Conservation (phyloP, 306 rosid species). For the Sechiopsis laciniata region DNA sequence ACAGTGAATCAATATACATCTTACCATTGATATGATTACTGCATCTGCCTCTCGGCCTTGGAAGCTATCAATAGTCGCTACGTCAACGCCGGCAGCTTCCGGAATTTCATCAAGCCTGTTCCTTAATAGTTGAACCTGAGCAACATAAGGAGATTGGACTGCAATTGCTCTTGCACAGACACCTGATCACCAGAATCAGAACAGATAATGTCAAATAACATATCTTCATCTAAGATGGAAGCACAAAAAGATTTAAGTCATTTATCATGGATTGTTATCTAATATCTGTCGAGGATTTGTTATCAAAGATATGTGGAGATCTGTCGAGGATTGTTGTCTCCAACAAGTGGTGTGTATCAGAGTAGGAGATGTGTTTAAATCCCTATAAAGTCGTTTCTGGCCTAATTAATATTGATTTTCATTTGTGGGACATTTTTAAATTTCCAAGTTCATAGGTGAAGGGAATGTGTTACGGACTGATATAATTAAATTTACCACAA, state of each 20-base stretch:
- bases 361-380: too few species aligned
- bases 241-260: background rate
- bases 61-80: conserved; percentile 79
- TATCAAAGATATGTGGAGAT: too few species aligned
- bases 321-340: too few species aligned
- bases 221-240: background rate
- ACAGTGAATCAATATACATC: background rate
- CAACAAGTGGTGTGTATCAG: too few species aligned
- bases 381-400: too few species aligned
- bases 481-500: too few species aligned
- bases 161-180: conserved; percentile 61
- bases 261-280: background rate
- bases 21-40: conserved; percentile 82
- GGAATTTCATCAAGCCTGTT: conserved; percentile 68
- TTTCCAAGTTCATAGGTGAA: too few species aligned
- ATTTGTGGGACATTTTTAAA: too few species aligned
- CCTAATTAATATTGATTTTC: too few species aligned
- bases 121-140: conserved; percentile 81
- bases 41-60: conserved; percentile 93
- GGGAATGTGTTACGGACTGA: too few species aligned
- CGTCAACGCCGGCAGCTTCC: conserved; percentile 62
- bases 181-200: conserved; percentile 36
- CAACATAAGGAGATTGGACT: conserved; percentile 85
- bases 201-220: conserved; percentile 9
- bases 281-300: too few species aligned